Evolutionary conservation across 2,329 filamentous ascomycete genomes (phyloP).

Genomic region (Venturia asperata): DNA sequence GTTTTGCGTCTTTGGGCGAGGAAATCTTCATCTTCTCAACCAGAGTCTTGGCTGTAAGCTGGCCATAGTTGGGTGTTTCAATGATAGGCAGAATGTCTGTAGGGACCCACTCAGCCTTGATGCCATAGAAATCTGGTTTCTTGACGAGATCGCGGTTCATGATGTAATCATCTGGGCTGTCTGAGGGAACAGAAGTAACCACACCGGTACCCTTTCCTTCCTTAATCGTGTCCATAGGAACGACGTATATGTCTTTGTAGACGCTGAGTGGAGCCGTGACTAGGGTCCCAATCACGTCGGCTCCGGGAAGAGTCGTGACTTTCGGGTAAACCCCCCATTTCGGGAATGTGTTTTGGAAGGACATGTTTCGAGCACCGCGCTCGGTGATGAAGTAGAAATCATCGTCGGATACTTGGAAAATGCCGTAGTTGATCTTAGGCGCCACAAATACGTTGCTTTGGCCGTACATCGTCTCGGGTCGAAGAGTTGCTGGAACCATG

Average conservation of each 20-base stretch:
- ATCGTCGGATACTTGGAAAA: slow-evolving; percentile 62
- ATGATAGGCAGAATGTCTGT: slow-evolving; percentile 76
- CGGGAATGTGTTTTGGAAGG: slow-evolving; percentile 81
- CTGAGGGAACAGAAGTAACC: slow-evolving; percentile 90
- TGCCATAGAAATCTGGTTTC: slow-evolving; percentile 93
- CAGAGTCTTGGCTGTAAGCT: slow-evolving; percentile 73
- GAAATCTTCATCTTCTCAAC: slow-evolving; percentile 94
- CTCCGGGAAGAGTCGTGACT: slow-evolving; percentile 66
- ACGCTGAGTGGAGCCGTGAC: slow-evolving; percentile 88
- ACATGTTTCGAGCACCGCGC: slow-evolving; percentile 86
- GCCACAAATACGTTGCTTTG: slow-evolving; percentile 95
- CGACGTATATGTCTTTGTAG: slow-evolving; percentile 72
- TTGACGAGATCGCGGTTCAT: slow-evolving; percentile 82
- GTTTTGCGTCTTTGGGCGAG: slow-evolving; percentile 88
- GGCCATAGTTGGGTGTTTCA: slow-evolving; percentile 72
- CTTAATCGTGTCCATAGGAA: slow-evolving; percentile 92
- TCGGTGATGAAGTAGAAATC: slow-evolving; percentile 83
- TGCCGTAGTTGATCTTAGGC: slow-evolving; percentile 78
- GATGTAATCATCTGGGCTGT: slow-evolving; percentile 91
- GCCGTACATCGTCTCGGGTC: slow-evolving; percentile 98
- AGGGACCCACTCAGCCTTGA: slow-evolving; percentile 94
- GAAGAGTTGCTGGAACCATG: slow-evolving; percentile 83
- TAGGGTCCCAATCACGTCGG: slow-evolving; percentile 78
- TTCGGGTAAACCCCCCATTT: slow-evolving; percentile 68
- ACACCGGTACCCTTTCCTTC: slow-evolving; percentile 94